Evolutionary conservation across 441 rosid genomes (phyloP).

Genomic region (Capsella rubella): DNA sequence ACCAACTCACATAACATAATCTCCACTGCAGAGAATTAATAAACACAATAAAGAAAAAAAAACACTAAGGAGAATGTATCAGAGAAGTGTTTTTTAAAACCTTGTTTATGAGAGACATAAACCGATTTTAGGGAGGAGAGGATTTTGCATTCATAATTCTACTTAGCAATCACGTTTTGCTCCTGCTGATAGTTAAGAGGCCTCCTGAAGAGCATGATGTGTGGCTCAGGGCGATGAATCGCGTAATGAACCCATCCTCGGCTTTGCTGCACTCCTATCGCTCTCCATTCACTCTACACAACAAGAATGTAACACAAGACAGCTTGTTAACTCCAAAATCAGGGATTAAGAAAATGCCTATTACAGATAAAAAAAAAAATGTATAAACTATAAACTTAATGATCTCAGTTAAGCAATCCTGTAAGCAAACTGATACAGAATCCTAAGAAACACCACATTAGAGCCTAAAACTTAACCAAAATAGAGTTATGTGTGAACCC

Average conservation of each 20-base stretch:
- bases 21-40: slow-evolving; percentile 16
- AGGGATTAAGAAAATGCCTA: not conserved
- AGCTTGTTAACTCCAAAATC: too few relatives aligned
- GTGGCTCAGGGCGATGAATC: slow-evolving; percentile 98
- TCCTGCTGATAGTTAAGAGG: slow-evolving; percentile 88
- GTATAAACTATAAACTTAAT: not conserved
- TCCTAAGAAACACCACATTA: not conserved
- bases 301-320: not conserved
- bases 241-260: slow-evolving; percentile 99
- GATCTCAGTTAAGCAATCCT: not conserved
- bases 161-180: slow-evolving; percentile 62
- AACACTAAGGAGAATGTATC: not conserved
- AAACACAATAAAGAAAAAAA: not conserved
- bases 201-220: slow-evolving; percentile 99
- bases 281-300: slow-evolving; percentile 75
- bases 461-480: not conserved
- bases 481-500: not conserved
- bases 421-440: not conserved
- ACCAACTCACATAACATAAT: not conserved
- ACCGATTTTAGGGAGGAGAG: slow-evolving; percentile 18
- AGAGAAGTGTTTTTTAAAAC: not conserved
- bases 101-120: slow-evolving; percentile 42
- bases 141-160: not conserved
- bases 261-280: slow-evolving; percentile 81
- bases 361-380: not conserved